Conservation (phyloP, 2,329 filamentous ascomycete genomes). For the Curvularia eragrostidis region DNA sequence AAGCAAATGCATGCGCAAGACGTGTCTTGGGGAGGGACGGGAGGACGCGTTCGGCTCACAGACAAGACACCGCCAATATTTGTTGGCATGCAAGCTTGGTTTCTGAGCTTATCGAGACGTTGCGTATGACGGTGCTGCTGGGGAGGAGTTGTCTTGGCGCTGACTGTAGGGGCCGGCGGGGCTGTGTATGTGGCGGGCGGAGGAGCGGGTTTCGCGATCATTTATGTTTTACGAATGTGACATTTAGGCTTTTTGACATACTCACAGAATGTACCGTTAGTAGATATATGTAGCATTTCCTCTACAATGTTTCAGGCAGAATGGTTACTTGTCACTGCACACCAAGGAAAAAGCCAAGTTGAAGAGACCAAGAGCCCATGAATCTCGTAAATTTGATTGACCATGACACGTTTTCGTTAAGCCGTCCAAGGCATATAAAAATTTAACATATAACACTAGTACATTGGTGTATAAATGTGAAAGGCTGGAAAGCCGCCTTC, state of each 20-base stretch:
- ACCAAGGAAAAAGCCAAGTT: background rate
- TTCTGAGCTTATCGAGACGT: no score
- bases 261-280: background rate
- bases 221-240: no score
- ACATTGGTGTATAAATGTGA: background rate
- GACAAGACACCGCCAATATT: no score
- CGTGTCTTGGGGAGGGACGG: no score
- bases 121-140: no score
- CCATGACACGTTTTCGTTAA: background rate
- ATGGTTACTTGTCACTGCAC: background rate
- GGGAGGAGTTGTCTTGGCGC: no score
- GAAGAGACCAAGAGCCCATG: background rate
- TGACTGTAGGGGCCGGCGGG: no score
- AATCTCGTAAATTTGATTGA: background rate
- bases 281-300: background rate
- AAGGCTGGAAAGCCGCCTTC: background rate
- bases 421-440: background rate
- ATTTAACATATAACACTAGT: background rate
- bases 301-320: background rate
- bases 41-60: no score
- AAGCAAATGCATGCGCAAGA: no score
- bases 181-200: no score
- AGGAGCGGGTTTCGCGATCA: no score
- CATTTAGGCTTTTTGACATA: background rate
- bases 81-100: no score